Conservation (phyloP, 139 green algal genomes). For the Tetradesmus lagerheimii region DNA sequence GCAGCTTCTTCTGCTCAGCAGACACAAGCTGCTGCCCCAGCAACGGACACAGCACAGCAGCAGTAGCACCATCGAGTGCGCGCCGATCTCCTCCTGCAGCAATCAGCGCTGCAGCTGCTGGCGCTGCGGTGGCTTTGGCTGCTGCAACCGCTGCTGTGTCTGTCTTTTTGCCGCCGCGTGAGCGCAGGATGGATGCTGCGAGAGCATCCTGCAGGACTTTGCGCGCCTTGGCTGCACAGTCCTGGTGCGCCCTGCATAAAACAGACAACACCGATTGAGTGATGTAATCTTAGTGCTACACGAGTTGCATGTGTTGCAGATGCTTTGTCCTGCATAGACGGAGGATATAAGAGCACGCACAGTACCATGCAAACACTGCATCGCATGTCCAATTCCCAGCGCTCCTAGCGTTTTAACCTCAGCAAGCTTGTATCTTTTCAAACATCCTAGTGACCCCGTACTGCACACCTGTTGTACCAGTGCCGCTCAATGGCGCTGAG, state of each 20-base stretch:
- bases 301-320: too few species aligned
- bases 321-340: too few species aligned
- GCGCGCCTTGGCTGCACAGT: slow-evolving; percentile 64
- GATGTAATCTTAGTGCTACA: too few species aligned
- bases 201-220: slow-evolving; percentile 58
- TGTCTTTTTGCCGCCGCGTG: slow-evolving; percentile 8
- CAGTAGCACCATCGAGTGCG: background rate
- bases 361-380: too few species aligned
- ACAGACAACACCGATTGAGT: too few species aligned
- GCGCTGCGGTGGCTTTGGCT: background rate
- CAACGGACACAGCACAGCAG: slow-evolving; percentile 10
- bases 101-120: slow-evolving; percentile 12
- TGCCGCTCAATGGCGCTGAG: slow-evolving; percentile 89
- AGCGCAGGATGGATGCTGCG: background rate
- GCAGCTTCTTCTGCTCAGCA: slow-evolving; percentile 39
- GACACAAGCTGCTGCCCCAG: slow-evolving; percentile 50
- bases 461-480: slow-evolving; percentile 79
- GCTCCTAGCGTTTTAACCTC: too few species aligned
- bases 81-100: background rate
- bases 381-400: too few species aligned
- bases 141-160: slow-evolving; percentile 14
- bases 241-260: slow-evolving; percentile 42
- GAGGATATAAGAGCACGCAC: too few species aligned
- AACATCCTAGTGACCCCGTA: background rate
- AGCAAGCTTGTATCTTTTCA: too few species aligned